Base-by-base conservation (phyloP, 176 grass and related monocot genomes). In the Hyparrhenia diplandra region DNA sequence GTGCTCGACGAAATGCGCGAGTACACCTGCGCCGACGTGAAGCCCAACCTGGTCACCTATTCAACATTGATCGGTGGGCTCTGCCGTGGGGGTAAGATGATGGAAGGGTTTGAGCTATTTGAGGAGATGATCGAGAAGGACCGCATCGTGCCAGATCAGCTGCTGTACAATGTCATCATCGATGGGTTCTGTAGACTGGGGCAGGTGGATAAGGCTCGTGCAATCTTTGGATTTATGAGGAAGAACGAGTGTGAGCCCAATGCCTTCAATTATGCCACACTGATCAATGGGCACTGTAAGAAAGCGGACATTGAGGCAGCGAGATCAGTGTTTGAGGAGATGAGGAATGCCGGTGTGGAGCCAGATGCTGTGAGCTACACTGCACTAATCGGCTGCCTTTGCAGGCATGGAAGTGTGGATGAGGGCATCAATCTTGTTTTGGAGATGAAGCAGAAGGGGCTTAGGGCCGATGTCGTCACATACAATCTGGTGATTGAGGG, bases 221-320 rank as follows among this genome's bases (percentile, higher is more conserved):
- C 76, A 0, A 57, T 98, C 32, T 82, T 98, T 25, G 74, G 43
- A 6, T 98, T 94, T 51, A 98, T 98, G 92, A 82, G 75, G 78
- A 91, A 57, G 85, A 98, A 98, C 20, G 92, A 86, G 10, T 98
- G 92, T 12, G 90, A 93, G 60, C 95, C 95, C 3, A 98, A 98
- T 41, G 84, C 83, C 39, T 98, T 92, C 78, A 94, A 94, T 67
- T 93, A 98, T n/a, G 72, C 92, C 6, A 89, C 90, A 28, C 64
- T 98, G 27, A 98, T 98, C 24, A 92, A 93, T 73, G 95, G 92
- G 1, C 90, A 87, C 54, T 89, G 90, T 70, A 94, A 63, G 81
- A 89, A 79, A 81, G 92, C 88, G 13, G 91, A 90, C 10, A 66
- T 93, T 16, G 84, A 89, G 67, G 75, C 82, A 0, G 90, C 88